Conservation (phyloP, 352 stramenopile genomes). For the Phytophthora boehmeriae region DNA sequence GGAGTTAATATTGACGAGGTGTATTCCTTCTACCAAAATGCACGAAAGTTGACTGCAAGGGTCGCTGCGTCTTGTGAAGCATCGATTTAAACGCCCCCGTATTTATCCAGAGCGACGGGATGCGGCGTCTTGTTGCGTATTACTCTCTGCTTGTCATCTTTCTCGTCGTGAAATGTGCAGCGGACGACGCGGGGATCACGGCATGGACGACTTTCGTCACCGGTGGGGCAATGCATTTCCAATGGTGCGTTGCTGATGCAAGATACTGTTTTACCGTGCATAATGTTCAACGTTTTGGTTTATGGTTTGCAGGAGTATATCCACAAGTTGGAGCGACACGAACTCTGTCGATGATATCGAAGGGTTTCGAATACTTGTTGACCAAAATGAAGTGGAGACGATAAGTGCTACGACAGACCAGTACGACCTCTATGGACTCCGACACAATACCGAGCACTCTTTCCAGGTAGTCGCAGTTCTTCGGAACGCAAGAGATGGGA, state of each 20-base stretch:
- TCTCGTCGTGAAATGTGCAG: too few species aligned
- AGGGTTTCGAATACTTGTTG: conserved; percentile 31
- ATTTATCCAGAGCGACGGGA: too few species aligned
- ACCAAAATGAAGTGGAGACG: conserved; percentile 16
- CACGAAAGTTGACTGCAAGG: neutral
- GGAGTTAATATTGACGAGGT: too few species aligned
- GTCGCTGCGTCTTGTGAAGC: neutral
- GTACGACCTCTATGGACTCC: conserved; percentile 44
- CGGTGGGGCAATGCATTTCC: conserved; percentile 42
- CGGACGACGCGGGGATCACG: too few species aligned
- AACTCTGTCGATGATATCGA: conserved; percentile 32
- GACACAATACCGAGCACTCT: conserved; percentile 38
- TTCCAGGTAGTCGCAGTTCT: conserved; percentile 30
- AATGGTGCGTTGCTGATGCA: conserved; percentile 27
- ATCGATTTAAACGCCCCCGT: too few species aligned
- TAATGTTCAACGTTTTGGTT: neutral
- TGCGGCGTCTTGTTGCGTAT: too few species aligned
- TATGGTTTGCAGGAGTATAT: conserved; percentile 25
- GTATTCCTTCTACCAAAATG: neutral
- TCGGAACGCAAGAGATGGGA: conserved; percentile 3
- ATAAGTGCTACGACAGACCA: neutral
- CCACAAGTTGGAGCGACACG: conserved; percentile 15
- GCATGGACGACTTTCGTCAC: conserved; percentile 2
- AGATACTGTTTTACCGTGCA: neutral
- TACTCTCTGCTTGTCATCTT: too few species aligned